phyloP scores from a whole-genome alignment of 495 filamentous ascomycete species.

The Podospora pseudoanserina region DNA sequence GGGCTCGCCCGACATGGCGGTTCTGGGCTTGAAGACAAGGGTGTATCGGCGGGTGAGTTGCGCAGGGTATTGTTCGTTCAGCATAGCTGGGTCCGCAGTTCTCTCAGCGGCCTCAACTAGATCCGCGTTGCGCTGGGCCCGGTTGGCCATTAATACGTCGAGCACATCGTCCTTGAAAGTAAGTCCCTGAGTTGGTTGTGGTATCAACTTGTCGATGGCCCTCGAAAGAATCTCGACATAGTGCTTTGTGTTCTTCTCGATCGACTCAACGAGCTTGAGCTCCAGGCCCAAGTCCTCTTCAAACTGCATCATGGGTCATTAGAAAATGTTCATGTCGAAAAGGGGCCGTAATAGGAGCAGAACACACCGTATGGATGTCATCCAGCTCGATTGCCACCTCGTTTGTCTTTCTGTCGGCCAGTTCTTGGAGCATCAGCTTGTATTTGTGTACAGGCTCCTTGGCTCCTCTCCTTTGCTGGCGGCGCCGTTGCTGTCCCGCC shows the following conservation, averaged over 20 bases:
- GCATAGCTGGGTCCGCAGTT: conserved; percentile 55
- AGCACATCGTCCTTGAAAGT: conserved; percentile 96
- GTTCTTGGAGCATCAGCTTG: conserved; percentile 80
- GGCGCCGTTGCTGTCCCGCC: conserved; percentile 44
- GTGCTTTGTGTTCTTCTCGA: conserved; percentile 87
- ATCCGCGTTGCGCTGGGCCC: conserved; percentile 77
- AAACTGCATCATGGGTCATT: conserved; percentile 50
- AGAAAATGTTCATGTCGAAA: background rate
- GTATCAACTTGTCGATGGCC: conserved; percentile 85
- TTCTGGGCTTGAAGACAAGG: conserved; percentile 89
- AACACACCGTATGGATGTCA: conserved; percentile 68
- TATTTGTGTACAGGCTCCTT: conserved; percentile 70
- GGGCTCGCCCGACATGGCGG: conserved; percentile 62
- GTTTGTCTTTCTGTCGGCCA: conserved; percentile 70
- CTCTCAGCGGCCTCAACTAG: conserved; percentile 65
- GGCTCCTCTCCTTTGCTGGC: conserved; percentile 35
- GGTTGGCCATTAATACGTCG: conserved; percentile 91
- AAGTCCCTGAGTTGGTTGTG: conserved; percentile 69
- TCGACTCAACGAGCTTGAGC: conserved; percentile 74
- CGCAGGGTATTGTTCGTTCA: conserved; percentile 74
- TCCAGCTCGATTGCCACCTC: conserved; percentile 86
- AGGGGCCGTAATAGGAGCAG: background rate
- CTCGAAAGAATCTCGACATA: conserved; percentile 89
- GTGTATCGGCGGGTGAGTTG: conserved; percentile 92
- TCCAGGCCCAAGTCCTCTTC: conserved; percentile 66